Conservation (phyloP, 2,329 filamentous ascomycete species). For the Fusarium burgessii region DNA sequence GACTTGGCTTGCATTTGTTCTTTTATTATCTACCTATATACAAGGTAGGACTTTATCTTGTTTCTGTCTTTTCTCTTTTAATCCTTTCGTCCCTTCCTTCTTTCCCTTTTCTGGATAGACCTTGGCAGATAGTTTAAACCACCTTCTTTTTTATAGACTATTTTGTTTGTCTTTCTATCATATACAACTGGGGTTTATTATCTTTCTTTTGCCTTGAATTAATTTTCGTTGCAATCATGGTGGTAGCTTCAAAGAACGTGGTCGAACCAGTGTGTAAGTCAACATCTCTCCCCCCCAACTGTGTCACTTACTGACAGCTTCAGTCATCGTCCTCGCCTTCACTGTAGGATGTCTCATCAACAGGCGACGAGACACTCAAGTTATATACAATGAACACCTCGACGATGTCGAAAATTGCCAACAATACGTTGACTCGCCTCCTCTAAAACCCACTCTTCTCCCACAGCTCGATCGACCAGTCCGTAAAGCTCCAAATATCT, state of each 20-base stretch:
- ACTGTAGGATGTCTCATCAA: conserved; percentile 45
- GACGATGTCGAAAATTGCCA: conserved; percentile 37
- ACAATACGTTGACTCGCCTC: conserved; percentile 34
- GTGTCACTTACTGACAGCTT: neutral
- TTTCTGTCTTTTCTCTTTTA: neutral
- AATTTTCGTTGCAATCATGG: neutral
- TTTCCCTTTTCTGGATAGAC: neutral
- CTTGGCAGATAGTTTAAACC: neutral
- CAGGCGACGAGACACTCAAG: conserved; percentile 21
- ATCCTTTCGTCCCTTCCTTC: neutral
- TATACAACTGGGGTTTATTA: neutral
- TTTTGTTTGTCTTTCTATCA: neutral
- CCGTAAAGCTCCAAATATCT: conserved; percentile 37
- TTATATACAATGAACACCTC: neutral
- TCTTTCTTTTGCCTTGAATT: neutral
- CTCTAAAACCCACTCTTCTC: conserved; percentile 38
- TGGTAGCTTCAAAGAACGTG: conserved; percentile 14
- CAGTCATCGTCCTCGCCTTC: conserved; percentile 40
- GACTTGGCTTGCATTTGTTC: neutral
- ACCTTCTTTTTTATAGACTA: neutral
- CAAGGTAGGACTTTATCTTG: neutral
- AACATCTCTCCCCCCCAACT: accelerated
- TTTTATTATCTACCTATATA: neutral
- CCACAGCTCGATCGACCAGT: conserved; percentile 19
- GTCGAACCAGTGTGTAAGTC: conserved; percentile 36